These are phyloP conservation scores for Cicer bijugum DNA, from an alignment of 306 rosid genomes.

Conservation along the genomic window DNA sequence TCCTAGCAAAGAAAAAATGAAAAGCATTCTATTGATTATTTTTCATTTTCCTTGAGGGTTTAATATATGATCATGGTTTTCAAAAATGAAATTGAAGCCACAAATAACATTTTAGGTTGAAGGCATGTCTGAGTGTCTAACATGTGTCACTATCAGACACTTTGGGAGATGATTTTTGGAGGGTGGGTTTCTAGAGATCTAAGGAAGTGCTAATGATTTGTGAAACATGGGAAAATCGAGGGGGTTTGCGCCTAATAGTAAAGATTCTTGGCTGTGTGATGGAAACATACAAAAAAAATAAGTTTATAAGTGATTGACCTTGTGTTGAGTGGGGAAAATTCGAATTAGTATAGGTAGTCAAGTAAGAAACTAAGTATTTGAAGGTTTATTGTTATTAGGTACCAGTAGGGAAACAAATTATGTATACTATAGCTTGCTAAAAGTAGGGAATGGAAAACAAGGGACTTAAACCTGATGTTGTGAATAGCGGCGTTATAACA, in stretches of 20 bases:
- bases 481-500: neutral
- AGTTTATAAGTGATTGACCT: neutral
- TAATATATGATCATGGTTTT: neutral
- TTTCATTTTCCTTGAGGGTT: neutral
- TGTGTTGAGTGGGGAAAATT: neutral
- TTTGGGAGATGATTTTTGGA: neutral
- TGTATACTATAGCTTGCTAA: neutral
- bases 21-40: neutral
- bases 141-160: no score
- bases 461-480: neutral
- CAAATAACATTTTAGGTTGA: neutral
- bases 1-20: slow-evolving; percentile 15
- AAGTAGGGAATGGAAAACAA: neutral
- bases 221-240: neutral
- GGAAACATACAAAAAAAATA: neutral
- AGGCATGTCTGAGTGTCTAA: no score
- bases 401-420: neutral
- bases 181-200: neutral
- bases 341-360: neutral
- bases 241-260: neutral
- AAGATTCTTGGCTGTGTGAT: neutral
- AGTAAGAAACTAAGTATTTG: neutral
- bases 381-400: neutral
- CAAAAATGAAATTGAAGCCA: slow-evolving; percentile 15
- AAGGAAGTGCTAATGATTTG: neutral